These are phyloP conservation scores for Rhodotorula sphaerocarpa DNA, from an alignment of 768 basidiomycete species.

Conservation along the genomic window DNA sequence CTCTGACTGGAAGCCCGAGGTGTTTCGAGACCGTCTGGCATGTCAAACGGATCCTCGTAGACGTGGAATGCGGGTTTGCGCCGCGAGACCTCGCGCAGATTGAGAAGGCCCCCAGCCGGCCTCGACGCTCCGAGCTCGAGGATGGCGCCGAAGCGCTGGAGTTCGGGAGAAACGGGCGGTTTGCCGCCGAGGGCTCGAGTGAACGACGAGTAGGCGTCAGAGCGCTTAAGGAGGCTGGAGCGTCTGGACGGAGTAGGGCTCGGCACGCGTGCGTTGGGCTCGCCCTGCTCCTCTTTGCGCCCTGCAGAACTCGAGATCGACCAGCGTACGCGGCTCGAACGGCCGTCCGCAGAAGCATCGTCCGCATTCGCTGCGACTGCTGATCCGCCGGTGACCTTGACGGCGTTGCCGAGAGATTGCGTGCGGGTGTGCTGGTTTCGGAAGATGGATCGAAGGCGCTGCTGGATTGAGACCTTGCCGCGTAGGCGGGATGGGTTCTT, in stretches of 20 bases:
- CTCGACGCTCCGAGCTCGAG: conserved; percentile 1
- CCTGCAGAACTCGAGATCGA: too few relatives aligned
- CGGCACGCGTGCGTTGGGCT: neutral
- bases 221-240: conserved; percentile 13
- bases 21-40: too few relatives aligned
- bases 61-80: too few relatives aligned
- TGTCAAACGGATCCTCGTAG: too few relatives aligned
- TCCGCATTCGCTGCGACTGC: neutral
- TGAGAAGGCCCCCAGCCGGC: neutral
- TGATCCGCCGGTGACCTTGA: neutral
- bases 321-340: too few relatives aligned
- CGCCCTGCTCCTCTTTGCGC: too few relatives aligned
- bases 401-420: neutral
- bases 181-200: conserved; percentile 1
- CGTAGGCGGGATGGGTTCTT: too few relatives aligned
- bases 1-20: too few relatives aligned
- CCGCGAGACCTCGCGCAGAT: too few relatives aligned
- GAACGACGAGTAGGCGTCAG: conserved; percentile 16
- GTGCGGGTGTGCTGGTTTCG: too few relatives aligned
- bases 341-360: neutral
- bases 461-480: conserved; percentile 3
- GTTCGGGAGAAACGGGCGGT: neutral
- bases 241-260: neutral
- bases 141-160: conserved; percentile 3
- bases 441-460: conserved; percentile 6